Base-by-base conservation (phyloP, 116 monocot species). In the Iris pallida region DNA sequence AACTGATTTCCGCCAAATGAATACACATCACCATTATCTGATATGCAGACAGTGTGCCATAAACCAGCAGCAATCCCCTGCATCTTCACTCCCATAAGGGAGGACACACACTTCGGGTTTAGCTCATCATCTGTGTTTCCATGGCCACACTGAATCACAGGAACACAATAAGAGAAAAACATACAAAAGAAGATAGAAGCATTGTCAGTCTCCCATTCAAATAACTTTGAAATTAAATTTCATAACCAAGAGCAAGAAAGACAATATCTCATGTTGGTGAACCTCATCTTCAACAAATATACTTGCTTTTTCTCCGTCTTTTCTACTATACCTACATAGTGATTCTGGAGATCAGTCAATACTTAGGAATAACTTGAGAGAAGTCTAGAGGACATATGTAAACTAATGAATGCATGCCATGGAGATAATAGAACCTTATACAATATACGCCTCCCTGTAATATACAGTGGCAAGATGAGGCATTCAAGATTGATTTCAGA, bases 1-100 rank as follows among this genome's bases (percentile, higher is more conserved):
- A 98, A 98, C 72, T 93, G 93, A 68, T 98, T 98, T 42, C 93
- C 98, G 45, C 98, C 98, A 76, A 98, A 98, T 11, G 93, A 85
- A 71, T 90, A 98, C n/a, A 98, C 79, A 76, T 79, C 86, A 8
- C 98, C 98, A 68, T 81, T 86, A 53, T 49, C 76, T 68, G 98
- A 98, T 54, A 75, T 86, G 61, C 98, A 98, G 13, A 98, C 73
- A 7, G 98, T 93, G 64, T 98, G 98, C 98, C 98, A 98, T 7
- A 98, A 59, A 15, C 98, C 98, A 68, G 98, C 84, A 20, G 90
- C 90, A 57, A 93, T 41, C 8, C 83, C 98, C 61, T 65, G 63
- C 53, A 98, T 90, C 47, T 80, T 74, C 53, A 93, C 61, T 1
- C 98, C 90, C 67, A 85, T 71, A 69, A 98, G 82, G 17, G 98